A percentile compares a stretch with the other conserved stretches of the same genome.
Conservation (phyloP, 805 yeast species). For the Candida patagonica region DNA sequence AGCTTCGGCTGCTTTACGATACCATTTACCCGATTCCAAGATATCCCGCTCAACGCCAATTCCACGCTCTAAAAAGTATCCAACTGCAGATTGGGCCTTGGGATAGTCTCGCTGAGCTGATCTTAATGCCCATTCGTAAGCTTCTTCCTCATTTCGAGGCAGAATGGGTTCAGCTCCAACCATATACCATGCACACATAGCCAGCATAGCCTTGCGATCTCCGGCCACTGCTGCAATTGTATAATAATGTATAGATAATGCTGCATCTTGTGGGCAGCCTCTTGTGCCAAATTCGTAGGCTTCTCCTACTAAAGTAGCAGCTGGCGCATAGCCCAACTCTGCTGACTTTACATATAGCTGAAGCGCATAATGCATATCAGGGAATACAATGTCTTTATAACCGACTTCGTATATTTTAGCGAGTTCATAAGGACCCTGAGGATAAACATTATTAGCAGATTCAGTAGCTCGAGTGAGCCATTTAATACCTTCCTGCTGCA, state of each 20-base stretch:
- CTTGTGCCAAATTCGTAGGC: conserved; percentile 71
- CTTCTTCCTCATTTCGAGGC: conserved; percentile 69
- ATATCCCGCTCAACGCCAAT: conserved; percentile 65
- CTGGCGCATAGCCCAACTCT: conserved; percentile 71
- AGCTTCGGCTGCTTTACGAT: conserved; percentile 56
- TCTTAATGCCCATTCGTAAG: conserved; percentile 87
- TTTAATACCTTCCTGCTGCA: conserved; percentile 79
- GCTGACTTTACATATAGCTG: conserved; percentile 85
- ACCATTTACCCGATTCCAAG: conserved; percentile 63
- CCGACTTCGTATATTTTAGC: conserved; percentile 80
- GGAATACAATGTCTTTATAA: conserved; percentile 75
- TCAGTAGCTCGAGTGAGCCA: conserved; percentile 88
- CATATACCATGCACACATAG: conserved; percentile 94
- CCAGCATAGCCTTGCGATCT: conserved; percentile 82
- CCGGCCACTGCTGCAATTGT: conserved; percentile 86
- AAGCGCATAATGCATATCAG: conserved; percentile 74
- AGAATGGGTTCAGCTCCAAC: conserved; percentile 83
- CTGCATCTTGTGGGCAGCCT: conserved; percentile 66
- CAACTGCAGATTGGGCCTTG: conserved; percentile 80
- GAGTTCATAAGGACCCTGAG: conserved; percentile 91
- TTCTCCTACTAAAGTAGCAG: conserved; percentile 72
- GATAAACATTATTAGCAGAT: conserved; percentile 71
- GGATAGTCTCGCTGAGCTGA: conserved; percentile 70
- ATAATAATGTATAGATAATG: conserved; percentile 83
- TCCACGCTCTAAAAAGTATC: conserved; percentile 78